Percentiles rank a stretch among this genome's conserved stretches.
Evolutionary conservation across 2,329 filamentous ascomycete species (phyloP).

Genomic region (Thyridium curvatum): DNA sequence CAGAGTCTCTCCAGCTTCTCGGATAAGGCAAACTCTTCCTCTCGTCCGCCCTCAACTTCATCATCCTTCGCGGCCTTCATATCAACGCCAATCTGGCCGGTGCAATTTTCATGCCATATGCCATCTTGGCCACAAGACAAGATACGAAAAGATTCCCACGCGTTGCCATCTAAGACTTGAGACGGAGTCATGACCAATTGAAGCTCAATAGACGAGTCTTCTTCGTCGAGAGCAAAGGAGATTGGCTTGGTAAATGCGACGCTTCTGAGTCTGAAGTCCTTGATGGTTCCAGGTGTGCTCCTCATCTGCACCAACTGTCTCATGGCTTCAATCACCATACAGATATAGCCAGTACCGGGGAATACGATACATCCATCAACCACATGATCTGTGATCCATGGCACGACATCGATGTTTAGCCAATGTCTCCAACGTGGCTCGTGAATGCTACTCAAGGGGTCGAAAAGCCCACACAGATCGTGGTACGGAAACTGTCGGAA

Average conservation of each 20-base stretch:
- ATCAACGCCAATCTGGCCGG: background rate
- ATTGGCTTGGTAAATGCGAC: background rate
- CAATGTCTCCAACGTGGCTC: background rate
- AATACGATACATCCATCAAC: background rate
- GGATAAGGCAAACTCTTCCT: background rate
- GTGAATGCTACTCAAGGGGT: conserved; percentile 1
- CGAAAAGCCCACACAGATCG: background rate
- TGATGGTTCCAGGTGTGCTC: background rate
- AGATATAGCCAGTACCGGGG: background rate
- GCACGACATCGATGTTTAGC: background rate
- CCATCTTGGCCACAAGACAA: background rate
- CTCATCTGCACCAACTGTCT: background rate
- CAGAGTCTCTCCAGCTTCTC: background rate
- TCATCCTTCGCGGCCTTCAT: background rate
- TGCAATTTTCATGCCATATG: conserved; percentile 1
- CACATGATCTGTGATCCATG: background rate
- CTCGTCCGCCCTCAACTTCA: conserved; percentile 1
- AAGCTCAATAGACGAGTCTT: background rate
- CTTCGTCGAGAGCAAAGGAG: conserved; percentile 1
- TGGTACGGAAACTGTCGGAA: background rate
- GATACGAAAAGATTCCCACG: background rate
- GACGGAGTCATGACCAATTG: background rate
- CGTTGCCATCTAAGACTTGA: background rate
- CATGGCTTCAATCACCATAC: background rate
- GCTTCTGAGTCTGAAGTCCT: background rate